phyloP scores from a whole-genome alignment of 768 basidiomycete species.

The Psilocybe subaeruginosa region DNA sequence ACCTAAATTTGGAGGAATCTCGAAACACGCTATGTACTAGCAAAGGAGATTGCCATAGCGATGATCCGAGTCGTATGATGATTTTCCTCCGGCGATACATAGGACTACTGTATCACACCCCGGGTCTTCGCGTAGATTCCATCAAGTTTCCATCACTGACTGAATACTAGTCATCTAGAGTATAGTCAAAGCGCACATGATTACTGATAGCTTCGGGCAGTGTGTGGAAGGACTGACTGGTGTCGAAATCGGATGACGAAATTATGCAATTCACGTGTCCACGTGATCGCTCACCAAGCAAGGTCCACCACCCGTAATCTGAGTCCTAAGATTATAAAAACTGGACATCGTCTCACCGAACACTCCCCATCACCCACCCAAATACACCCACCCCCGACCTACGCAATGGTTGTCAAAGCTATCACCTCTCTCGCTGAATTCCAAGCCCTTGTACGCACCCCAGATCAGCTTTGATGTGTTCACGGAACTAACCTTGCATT shows the following conservation, averaged over 20 bases:
- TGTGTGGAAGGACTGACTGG: not conserved
- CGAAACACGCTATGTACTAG: too few species aligned
- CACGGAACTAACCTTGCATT: not conserved
- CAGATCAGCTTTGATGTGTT: not conserved
- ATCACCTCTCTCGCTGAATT: slow-evolving; percentile 42
- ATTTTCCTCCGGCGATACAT: too few species aligned
- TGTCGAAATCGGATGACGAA: slow-evolving; percentile 10
- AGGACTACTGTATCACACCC: too few species aligned
- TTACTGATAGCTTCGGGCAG: not conserved
- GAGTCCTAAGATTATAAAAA: slow-evolving; percentile 14
- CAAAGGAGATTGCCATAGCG: too few species aligned
- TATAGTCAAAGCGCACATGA: not conserved
- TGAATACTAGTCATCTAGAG: too few species aligned
- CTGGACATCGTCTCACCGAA: not conserved
- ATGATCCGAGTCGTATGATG: too few species aligned
- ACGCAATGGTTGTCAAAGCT: slow-evolving; percentile 40
- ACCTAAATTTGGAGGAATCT: too few species aligned
- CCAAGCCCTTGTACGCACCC: slow-evolving; percentile 43
- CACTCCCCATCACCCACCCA: not conserved
- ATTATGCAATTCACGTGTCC: slow-evolving; percentile 4
- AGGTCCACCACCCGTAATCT: not conserved
- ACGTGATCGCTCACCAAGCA: slow-evolving; percentile 25
- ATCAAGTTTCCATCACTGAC: not conserved
- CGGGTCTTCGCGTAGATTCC: too few species aligned
- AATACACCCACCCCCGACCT: not conserved